These are phyloP conservation scores for Erythrophleum ivorense DNA, from an alignment of 331 rosid species.

Conservation along the genomic window DNA sequence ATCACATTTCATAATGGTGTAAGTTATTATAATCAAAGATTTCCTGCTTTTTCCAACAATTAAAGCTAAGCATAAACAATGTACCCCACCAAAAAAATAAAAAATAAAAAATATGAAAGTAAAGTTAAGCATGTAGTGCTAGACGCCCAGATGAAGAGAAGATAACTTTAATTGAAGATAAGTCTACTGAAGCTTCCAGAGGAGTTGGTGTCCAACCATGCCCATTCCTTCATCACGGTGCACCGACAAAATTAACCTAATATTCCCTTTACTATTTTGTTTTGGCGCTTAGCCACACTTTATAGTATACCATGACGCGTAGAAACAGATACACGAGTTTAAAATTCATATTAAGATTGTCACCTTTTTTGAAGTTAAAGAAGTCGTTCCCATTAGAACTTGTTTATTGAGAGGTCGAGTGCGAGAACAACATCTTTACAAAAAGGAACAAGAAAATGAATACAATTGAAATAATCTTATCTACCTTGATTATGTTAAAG, in stretches of 20 bases:
- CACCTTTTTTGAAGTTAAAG: conserved; percentile 14
- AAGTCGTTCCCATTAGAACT: background rate
- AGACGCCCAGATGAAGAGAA: conserved; percentile 1
- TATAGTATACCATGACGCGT: conserved; percentile 9
- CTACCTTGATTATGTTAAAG: background rate
- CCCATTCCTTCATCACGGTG: conserved; percentile 34
- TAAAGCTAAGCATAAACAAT: background rate
- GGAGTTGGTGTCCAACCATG: conserved; percentile 52
- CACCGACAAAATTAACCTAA: conserved; percentile 35
- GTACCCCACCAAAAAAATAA: background rate
- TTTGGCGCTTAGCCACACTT: background rate
- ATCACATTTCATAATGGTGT: background rate
- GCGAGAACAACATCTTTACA: background rate
- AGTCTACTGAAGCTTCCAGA: background rate
- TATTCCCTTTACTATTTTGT: conserved; percentile 31
- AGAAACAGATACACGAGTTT: background rate
- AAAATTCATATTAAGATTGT: background rate
- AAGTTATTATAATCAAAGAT: conserved; percentile 20
- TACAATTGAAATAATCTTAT: background rate
- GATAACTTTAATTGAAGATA: conserved; percentile 34
- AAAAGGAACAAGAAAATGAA: conserved; percentile 9
- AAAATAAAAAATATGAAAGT: background rate
- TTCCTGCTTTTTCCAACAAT: conserved; percentile 8
- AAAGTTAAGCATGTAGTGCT: background rate
- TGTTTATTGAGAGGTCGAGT: background rate